Base-by-base conservation (phyloP, 2,329 filamentous ascomycete species). In the Clarireedia monteithiana region DNA sequence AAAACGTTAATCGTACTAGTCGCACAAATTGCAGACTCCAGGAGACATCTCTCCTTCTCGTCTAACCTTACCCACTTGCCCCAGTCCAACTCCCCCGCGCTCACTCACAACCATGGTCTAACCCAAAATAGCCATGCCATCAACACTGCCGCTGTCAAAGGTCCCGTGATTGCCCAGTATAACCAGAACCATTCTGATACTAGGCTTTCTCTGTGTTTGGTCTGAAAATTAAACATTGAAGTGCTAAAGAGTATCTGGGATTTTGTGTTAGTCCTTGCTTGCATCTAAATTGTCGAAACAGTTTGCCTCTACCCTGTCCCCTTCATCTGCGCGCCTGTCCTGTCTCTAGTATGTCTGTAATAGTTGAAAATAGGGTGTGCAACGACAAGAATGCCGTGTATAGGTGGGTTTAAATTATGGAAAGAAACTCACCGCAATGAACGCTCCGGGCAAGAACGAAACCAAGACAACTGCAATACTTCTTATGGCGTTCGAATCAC, bases 151-250 rank as follows among this genome's bases (percentile, higher is more conserved):
- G 27, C 50, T n/a, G 42, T 53, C 3, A 53, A 42, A 23, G 50
- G 50, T 4, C 50, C 50, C 9, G 42, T 17, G 7, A 53, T 26
- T 4, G 50, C 50, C 50, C 50, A 53, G 36, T 53, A 53, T 9
- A 53, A 17, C 50, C 50, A 53, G 24, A 53, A 53, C 50, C 50
- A 53, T 20, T 53, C 50, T 7, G 39, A 46, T 30, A 53, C 42
- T 12, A 53, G 10, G 0, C 20, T 20, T 2, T 42, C 9, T 20
- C 14, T 5, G 24, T 45, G 12, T 17, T 20, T 14, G 5, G 27
- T 30, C 14, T 46, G 50, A 24, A 40, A 53, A 53, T 53, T 30
- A 46, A 53, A 53, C 50, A 53, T 53, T 23, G 50, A 46, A 2
- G 39, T 38, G 14, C 40, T 47, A 17, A 53, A 53, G 4, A 53